Percentiles rank a stretch among this genome's conserved stretches.
These are phyloP conservation scores for Pseudodiploospora longispora DNA, from an alignment of 2,329 filamentous ascomycete genomes.

Conservation along the genomic window DNA sequence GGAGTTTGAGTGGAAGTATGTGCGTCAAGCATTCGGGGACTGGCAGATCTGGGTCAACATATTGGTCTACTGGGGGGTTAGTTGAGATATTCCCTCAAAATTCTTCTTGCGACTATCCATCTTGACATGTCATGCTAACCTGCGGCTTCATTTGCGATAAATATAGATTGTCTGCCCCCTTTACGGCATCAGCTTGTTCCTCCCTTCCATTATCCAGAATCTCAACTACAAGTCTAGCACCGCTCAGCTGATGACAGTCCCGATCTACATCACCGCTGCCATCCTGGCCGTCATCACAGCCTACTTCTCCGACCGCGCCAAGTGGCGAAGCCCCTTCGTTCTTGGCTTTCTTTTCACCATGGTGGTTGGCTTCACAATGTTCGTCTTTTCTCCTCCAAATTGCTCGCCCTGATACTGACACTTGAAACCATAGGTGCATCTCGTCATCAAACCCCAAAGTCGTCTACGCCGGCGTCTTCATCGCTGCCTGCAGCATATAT, in stretches of 20 bases:
- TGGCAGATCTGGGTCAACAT: constrained; percentile 67
- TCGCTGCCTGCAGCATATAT: constrained; percentile 72
- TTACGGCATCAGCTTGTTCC: constrained; percentile 50
- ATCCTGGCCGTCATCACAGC: constrained; percentile 46
- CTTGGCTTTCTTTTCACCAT: constrained; percentile 44
- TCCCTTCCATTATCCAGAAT: constrained; percentile 56
- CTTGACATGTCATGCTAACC: neutral
- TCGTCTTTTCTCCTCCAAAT: neutral
- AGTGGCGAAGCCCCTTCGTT: constrained; percentile 48
- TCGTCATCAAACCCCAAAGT: constrained; percentile 48
- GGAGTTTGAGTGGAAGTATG: constrained; percentile 66
- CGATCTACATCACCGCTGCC: constrained; percentile 53
- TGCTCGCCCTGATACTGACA: neutral
- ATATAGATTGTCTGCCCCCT: constrained; percentile 42
- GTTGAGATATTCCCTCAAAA: constrained; percentile 16
- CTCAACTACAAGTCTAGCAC: constrained; percentile 49
- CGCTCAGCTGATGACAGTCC: constrained; percentile 59
- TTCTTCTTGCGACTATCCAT: no score
- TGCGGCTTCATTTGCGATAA: constrained; percentile 2
- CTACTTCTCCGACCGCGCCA: constrained; percentile 45
- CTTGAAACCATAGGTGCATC: constrained; percentile 43
- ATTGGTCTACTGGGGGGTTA: constrained; percentile 57
- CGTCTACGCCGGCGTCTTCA: constrained; percentile 67
- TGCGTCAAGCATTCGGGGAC: constrained; percentile 64
- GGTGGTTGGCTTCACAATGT: constrained; percentile 50